These are phyloP conservation scores for Penicillium nucicola DNA, from an alignment of 495 filamentous ascomycete species.

Conservation along the genomic window DNA sequence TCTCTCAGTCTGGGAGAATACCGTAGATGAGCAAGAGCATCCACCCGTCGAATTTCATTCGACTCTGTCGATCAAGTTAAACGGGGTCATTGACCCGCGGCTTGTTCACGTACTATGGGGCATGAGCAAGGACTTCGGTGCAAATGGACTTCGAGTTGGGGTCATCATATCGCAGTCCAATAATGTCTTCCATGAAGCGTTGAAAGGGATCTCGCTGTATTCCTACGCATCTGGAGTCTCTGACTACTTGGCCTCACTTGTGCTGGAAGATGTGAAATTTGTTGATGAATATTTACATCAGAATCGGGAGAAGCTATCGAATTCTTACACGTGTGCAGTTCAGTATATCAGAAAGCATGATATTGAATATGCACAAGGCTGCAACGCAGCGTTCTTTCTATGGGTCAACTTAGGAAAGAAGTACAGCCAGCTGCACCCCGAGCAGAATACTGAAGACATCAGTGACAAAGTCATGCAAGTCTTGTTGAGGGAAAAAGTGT, in stretches of 20 bases:
- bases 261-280: constrained; percentile 48
- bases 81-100: constrained; percentile 45
- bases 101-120: constrained; percentile 60
- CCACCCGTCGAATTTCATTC: constrained; percentile 44
- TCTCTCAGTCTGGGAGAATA: constrained; percentile 48
- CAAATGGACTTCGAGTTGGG: constrained; percentile 54
- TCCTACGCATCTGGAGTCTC: constrained; percentile 41
- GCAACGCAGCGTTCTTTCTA: constrained; percentile 56
- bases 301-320: constrained; percentile 33
- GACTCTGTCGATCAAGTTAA: constrained; percentile 43
- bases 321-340: constrained; percentile 31
- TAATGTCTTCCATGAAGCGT: constrained; percentile 32
- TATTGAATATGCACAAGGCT: constrained; percentile 36
- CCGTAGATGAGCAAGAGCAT: constrained; percentile 14
- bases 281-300: constrained; percentile 39
- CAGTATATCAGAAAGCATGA: constrained; percentile 31
- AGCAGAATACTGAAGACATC: constrained; percentile 6
- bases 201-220: constrained; percentile 38
- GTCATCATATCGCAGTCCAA: constrained; percentile 48
- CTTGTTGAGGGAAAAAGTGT: constrained; percentile 39
- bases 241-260: constrained; percentile 37
- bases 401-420: constrained; percentile 52
- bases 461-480: constrained; percentile 20
- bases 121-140: constrained; percentile 58
- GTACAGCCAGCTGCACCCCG: constrained; percentile 25